Percentiles rank a stretch among this genome's conserved stretches.
These are phyloP conservation scores for Aleurites moluccanus DNA, from an alignment of 441 rosid species.

Conservation along the genomic window DNA sequence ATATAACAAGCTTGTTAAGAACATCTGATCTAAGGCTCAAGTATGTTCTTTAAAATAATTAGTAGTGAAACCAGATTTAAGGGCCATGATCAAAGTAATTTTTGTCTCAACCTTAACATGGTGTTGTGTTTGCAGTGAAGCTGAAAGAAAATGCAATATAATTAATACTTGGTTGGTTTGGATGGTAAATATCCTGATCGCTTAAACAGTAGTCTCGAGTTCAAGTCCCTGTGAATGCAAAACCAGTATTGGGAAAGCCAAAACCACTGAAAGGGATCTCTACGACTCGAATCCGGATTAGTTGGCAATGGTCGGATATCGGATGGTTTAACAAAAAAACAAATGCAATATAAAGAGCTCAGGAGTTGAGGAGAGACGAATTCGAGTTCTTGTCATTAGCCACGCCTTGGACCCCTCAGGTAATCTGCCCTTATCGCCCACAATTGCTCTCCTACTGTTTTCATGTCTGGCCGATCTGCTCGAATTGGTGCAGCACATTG, in stretches of 20 bases:
- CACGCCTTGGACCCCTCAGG: conserved; percentile 39
- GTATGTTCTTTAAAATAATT: not conserved
- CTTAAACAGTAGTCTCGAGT: no score
- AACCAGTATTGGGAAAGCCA: no score
- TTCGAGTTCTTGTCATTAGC: conserved; percentile 10
- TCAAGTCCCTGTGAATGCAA: no score
- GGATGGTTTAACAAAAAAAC: no score
- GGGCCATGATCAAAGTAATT: not conserved
- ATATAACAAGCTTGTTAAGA: not conserved
- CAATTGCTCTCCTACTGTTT: conserved; percentile 67
- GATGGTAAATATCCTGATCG: no score
- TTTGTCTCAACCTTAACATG: not conserved
- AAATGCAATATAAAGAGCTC: not conserved
- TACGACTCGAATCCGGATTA: no score
- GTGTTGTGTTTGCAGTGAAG: conserved; percentile 12
- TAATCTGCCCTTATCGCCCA: conserved; percentile 87
- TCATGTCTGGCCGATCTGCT: conserved; percentile 83
- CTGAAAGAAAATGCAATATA: not conserved
- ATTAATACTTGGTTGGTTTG: no score
- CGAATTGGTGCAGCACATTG: conserved; percentile 84
- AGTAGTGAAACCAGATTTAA: no score
- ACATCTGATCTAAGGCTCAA: not conserved
- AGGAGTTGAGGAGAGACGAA: not conserved
- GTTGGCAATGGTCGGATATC: no score
- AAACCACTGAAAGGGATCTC: no score